Base-by-base conservation (phyloP, 805 yeast genomes). In the Candida broadrunensis region DNA sequence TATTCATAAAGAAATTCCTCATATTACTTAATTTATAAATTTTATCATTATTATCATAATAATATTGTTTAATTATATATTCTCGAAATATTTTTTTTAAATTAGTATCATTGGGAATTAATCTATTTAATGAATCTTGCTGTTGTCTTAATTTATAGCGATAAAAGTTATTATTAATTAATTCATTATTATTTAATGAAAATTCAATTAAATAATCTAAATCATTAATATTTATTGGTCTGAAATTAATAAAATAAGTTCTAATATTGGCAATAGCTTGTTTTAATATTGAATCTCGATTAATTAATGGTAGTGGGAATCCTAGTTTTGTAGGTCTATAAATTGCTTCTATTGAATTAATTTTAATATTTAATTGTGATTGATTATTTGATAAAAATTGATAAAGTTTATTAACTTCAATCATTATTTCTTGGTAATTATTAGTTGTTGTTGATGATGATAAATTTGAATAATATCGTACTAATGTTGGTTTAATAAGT, bases 271-370 rank as follows among this genome's bases (percentile, higher is more conserved):
- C 55, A 8, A 69, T 45, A 27, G 58, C 54, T 17, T 42, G 41
- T 18, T 49, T 49, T 18, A 67, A 48, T n/a, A 53, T 42, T 25
- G 49, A 44, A 39, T 67, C 64, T 30, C 66, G 41, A 17, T 47
- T 47, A 3, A 51, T 48, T 11, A 59, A 55, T 39, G 65, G 60
- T 3, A 55, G 39, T 1, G 74, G 72, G 5, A 48, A 39, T 1
- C 67, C 73, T 35, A 47, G 55, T 24, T 60, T 45, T 30, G 55
- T 56, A 3, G 67, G 53, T 19, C 61, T 58, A 37, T 61, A 66
- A 2, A 56, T 26, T 3, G 58, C 66, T 35, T 66, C 72, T 13
- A 69, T 46, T 4, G 60, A 55, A 3, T 44, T 55, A 1, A 66
- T 40, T 37, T 66, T 63, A 6, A 50, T 34, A 14, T 51, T 57